phyloP scores from a whole-genome alignment of 306 rosid genomes.

The Benincasa hispida region DNA sequence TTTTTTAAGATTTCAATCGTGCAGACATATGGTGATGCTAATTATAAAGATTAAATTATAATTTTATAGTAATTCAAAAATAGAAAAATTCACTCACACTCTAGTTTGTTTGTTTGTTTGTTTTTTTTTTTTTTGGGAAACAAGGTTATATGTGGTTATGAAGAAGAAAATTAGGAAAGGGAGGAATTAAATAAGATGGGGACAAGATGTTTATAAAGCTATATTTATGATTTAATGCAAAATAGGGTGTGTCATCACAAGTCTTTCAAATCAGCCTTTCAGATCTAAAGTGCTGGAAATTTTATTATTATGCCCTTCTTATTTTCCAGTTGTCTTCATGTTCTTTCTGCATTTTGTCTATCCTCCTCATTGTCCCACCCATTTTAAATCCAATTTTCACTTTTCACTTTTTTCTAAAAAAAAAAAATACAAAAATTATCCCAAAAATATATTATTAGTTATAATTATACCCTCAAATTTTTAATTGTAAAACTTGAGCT shows the following conservation, averaged over 20 bases:
- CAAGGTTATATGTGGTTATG: neutral
- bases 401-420: neutral
- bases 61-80: too few species aligned
- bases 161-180: neutral
- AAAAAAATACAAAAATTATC: too few species aligned
- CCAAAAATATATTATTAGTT: too few species aligned
- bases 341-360: conserved; percentile 4
- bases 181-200: conserved; percentile 1
- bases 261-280: conserved; percentile 3
- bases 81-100: too few species aligned
- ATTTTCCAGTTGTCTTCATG: conserved; percentile 9
- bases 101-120: too few species aligned
- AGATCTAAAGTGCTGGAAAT: conserved; percentile 7
- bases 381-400: neutral
- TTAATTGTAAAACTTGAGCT: too few species aligned
- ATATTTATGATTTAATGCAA: neutral
- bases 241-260: neutral
- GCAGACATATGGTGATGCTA: too few species aligned
- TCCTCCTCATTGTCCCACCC: neutral
- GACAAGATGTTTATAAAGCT: conserved; percentile 4
- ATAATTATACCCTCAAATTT: too few species aligned
- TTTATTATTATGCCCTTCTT: neutral
- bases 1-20: too few species aligned
- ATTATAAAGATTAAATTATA: too few species aligned
- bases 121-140: too few species aligned